Evolutionary conservation across 371 early-diverging fungal species (phyloP).

Genomic region (Chytridiales sp.): DNA sequence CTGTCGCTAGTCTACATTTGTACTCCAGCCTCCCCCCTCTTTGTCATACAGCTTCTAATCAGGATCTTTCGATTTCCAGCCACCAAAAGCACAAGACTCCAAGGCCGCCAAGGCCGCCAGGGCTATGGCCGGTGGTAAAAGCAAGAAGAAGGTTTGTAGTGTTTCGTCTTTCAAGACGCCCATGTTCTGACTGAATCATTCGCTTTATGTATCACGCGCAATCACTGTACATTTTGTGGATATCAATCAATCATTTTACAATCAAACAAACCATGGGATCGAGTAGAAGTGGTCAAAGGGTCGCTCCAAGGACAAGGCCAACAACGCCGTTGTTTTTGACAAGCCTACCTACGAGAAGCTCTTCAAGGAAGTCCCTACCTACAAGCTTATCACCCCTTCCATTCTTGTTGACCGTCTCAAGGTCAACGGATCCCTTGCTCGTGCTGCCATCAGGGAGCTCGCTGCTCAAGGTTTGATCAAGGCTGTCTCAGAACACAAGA

Average conservation of each 20-base stretch:
- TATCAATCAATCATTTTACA: too few relatives aligned
- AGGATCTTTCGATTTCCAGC: constrained; percentile 10
- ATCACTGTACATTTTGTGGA: background rate
- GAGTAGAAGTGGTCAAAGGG: constrained; percentile 94
- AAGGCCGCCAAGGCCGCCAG: constrained; percentile 72
- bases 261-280: background rate
- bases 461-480: constrained; percentile 89
- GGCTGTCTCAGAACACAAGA: constrained; percentile 81
- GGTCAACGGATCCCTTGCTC: constrained; percentile 96
- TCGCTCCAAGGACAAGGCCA: constrained; percentile 95
- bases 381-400: constrained; percentile 97
- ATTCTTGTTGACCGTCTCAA: constrained; percentile 97
- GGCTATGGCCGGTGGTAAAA: constrained; percentile 82
- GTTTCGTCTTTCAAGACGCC: constrained; percentile 3
- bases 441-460: constrained; percentile 89
- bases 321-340: constrained; percentile 93
- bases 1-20: too few relatives aligned
- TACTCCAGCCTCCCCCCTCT: too few relatives aligned
- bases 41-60: too few relatives aligned
- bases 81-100: constrained; percentile 29
- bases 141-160: constrained; percentile 74
- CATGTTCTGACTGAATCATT: background rate
- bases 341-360: constrained; percentile 89
- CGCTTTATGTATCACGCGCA: background rate
- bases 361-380: constrained; percentile 98